Evolutionary conservation across 2,329 filamentous ascomycete genomes (phyloP), one percentile per base, ranked within the genome.

Genomic region (Colletotrichum sp.): DNA sequence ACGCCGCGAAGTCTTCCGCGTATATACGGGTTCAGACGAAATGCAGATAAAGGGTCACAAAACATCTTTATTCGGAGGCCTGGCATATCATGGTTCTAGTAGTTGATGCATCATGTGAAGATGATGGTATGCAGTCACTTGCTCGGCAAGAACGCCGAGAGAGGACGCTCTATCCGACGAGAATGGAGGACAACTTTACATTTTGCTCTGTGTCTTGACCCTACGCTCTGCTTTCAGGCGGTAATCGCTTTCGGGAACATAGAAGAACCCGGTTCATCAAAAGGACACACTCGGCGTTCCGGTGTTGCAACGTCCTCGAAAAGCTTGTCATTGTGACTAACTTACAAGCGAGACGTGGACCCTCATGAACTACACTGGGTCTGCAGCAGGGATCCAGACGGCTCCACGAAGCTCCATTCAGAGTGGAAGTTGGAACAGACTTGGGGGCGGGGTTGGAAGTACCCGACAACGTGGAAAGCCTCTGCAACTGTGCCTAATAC

Each of bases 401-500:
- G 10, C 44, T 49, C 44, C 44, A 49, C 44, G 44, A 13, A 3
- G 44, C n/a, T 49, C n/a, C 44, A 13, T 13, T 21, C 44, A n/a
- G n/a, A 21, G 44, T 49, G 44, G 44, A 49, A 49, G 55, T 59
- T 59, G 21, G 55, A 59, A 28, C 52, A 24, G 55, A 26, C 55
- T 59, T 59, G 55, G 55, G 55, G 15, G 55, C 55, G 55, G 55
- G 55, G 55, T 28, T 59, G 55, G 0, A 18, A 59, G 44, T 3
- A 28, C 55, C 55, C 55, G 55, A 59, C 55, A 59, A 28, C 55
- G 26, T 28, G 55, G 55, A 16, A 59, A 59, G 55, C 55, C 26
- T 59, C 13, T 59, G 55, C 24, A 59, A 21, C 55, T 24, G 21
- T 26, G 55, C 16, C 52, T 59, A 59, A 59, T 59, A 59, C 21